These are phyloP conservation scores for Cytospora piceicola DNA, from an alignment of 2,329 filamentous ascomycete species.

Conservation along the genomic window DNA sequence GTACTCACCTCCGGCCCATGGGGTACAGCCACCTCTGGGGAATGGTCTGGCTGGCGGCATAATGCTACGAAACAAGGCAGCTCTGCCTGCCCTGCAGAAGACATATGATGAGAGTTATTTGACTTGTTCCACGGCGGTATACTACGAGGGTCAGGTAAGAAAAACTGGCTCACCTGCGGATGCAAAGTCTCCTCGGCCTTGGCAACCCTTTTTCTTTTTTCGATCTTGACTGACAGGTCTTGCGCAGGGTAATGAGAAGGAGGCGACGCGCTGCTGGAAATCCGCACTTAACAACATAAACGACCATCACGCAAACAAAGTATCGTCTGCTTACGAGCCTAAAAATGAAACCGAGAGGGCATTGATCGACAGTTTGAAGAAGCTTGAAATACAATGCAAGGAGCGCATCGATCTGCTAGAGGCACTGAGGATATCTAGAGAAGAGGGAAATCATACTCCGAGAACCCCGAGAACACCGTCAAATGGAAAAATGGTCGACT, in stretches of 20 bases:
- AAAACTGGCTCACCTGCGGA: slow-evolving; percentile 7
- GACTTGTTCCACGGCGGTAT: slow-evolving; percentile 92
- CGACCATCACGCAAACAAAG: slow-evolving; percentile 78
- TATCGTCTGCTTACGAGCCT: slow-evolving; percentile 69
- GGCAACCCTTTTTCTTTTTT: neutral
- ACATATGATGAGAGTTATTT: slow-evolving; percentile 97
- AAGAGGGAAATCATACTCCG: slow-evolving; percentile 42
- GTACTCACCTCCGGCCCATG: slow-evolving; percentile 22
- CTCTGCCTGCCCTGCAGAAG: slow-evolving; percentile 82
- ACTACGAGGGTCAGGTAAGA: slow-evolving; percentile 87
- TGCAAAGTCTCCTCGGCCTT: neutral
- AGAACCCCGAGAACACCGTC: slow-evolving; percentile 34
- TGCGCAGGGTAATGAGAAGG: slow-evolving; percentile 80
- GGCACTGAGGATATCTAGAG: slow-evolving; percentile 71
- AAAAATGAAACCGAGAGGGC: slow-evolving; percentile 83
- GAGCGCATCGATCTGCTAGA: slow-evolving; percentile 89
- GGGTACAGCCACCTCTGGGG: slow-evolving; percentile 11
- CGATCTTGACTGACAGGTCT: slow-evolving; percentile 12
- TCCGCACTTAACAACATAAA: slow-evolving; percentile 86
- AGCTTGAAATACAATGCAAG: slow-evolving; percentile 89
- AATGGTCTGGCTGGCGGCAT: slow-evolving; percentile 35
- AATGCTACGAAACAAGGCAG: slow-evolving; percentile 57
- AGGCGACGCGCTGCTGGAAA: slow-evolving; percentile 90
- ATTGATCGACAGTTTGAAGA: slow-evolving; percentile 76
- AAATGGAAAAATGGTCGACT: slow-evolving; percentile 27